Conservation (phyloP, 148 eudicot genomes). For the Pouteria glomerata region DNA sequence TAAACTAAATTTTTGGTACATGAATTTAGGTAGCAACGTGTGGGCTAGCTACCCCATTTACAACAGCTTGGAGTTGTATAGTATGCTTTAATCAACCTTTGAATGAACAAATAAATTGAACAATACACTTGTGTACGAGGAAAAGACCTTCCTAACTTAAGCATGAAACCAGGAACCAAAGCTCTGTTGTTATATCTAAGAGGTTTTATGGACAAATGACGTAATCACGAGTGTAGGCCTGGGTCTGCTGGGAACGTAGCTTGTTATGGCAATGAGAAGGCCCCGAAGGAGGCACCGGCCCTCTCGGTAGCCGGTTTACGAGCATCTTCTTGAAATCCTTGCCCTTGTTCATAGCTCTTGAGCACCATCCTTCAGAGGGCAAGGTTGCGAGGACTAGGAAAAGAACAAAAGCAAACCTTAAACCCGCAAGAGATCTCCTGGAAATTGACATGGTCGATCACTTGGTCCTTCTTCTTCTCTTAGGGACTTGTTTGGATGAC, state of each 20-base stretch:
- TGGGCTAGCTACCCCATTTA: no score
- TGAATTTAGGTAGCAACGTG: no score
- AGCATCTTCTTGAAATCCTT: constrained; percentile 11
- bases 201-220: constrained; percentile 22
- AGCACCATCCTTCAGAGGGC: constrained; percentile 15
- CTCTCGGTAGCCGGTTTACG: constrained; percentile 35
- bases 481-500: no score
- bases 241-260: constrained; percentile 21
- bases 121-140: no score
- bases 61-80: no score
- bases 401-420: no score
- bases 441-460: neutral
- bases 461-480: neutral
- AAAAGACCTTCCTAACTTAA: no score
- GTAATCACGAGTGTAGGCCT: neutral
- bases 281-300: constrained; percentile 44
- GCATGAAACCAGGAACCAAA: no score
- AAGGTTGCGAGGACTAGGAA: constrained; percentile 2
- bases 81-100: no score
- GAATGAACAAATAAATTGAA: no score
- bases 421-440: neutral
- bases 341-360: constrained; percentile 13
- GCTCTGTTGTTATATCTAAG: no score
- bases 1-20: no score
- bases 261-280: constrained; percentile 49